Percentiles rank a stretch among this genome's conserved stretches.
Conservation (phyloP, 306 rosid genomes). For the Biancaea sappan region DNA sequence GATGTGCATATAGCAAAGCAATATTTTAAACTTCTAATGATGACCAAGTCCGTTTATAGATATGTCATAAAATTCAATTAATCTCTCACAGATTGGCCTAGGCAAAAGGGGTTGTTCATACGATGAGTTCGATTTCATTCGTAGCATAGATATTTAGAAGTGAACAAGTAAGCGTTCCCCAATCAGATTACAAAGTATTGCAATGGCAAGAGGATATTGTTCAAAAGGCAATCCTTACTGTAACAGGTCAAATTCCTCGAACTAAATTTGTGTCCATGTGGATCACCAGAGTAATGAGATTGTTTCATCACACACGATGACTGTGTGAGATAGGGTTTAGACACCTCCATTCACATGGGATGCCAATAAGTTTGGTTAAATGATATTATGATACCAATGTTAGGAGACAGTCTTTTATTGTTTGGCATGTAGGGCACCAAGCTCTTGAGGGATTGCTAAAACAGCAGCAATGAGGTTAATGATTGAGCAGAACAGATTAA, state of each 20-base stretch:
- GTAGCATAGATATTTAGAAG: not conserved
- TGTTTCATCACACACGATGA: too few species aligned
- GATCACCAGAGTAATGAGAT: not conserved
- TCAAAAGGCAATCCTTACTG: not conserved
- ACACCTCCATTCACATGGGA: too few species aligned
- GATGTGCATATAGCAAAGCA: not conserved
- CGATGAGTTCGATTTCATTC: not conserved
- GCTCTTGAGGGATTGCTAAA: conserved; percentile 22
- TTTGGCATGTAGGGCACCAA: conserved; percentile 23
- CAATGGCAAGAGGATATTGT: not conserved
- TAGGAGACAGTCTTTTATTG: conserved; percentile 5
- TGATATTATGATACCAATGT: not conserved
- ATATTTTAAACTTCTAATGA: not conserved
- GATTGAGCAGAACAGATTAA: conserved; percentile 11
- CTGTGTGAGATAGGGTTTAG: too few species aligned
- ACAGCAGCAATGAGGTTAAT: conserved; percentile 13
- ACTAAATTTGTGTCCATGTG: not conserved
- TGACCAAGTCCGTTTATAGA: not conserved
- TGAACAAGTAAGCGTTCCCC: not conserved
- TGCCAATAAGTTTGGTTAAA: not conserved
- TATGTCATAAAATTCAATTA: not conserved
- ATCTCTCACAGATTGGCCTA: not conserved
- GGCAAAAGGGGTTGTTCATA: not conserved
- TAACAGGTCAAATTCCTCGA: not conserved
- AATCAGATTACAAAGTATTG: not conserved